A percentile compares a stretch with the other conserved stretches of the same genome.
Evolutionary conservation across 1,284 basidiomycete genomes (phyloP).

Genomic region (Singerocomus inundabilis): DNA sequence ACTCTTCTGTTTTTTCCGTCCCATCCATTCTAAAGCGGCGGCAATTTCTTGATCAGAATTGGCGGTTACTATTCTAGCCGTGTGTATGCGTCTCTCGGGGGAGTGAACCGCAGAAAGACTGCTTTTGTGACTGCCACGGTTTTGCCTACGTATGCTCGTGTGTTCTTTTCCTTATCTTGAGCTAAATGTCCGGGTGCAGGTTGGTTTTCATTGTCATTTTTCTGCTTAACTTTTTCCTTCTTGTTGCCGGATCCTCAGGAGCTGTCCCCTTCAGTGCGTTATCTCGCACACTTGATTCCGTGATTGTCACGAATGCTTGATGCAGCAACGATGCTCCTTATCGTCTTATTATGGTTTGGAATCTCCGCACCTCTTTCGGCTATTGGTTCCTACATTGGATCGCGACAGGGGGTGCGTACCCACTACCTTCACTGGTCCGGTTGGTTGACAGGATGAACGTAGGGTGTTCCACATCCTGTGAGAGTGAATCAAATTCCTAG

Average conservation of each 20-base stretch:
- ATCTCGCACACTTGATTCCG: background rate
- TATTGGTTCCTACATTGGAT: conserved; percentile 76
- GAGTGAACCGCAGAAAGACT: conserved; percentile 78
- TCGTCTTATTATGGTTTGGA: conserved; percentile 93
- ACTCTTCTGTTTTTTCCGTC: background rate
- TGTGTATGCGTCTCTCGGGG: conserved; percentile 82
- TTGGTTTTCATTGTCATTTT: conserved; percentile 82
- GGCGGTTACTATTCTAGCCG: conserved; percentile 90
- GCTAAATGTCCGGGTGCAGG: conserved; percentile 37
- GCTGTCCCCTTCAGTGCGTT: conserved; percentile 90
- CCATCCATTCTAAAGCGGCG: background rate
- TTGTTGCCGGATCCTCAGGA: conserved; percentile 86
- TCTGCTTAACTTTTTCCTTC: conserved; percentile 83
- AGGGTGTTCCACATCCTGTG: conserved; percentile 79
- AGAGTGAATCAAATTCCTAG: conserved; percentile 91
- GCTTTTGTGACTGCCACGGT: conserved; percentile 86
- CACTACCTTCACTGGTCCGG: background rate
- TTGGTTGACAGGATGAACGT: conserved; percentile 9
- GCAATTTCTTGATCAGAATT: conserved; percentile 46
- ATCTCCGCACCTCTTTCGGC: conserved; percentile 86
- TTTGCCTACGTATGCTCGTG: conserved; percentile 71
- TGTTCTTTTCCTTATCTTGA: background rate
- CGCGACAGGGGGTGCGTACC: conserved; percentile 77
- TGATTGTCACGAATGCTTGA: background rate
- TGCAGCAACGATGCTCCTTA: conserved; percentile 81